Conservation (phyloP, 768 basidiomycete genomes). For the Suillus subaureus region DNA sequence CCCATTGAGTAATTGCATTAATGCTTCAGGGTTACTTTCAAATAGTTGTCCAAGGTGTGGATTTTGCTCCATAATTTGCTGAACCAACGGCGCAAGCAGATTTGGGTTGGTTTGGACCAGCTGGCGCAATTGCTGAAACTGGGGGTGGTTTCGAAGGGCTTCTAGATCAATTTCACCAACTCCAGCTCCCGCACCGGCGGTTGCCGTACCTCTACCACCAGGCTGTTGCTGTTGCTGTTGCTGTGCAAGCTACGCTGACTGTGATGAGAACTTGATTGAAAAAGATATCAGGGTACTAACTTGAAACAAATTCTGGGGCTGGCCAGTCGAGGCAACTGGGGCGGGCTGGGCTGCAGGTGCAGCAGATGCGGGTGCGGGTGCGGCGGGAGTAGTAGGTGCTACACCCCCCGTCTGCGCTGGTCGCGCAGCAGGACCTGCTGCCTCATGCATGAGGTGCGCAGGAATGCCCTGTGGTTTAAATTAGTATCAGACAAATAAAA, state of each 20-base stretch:
- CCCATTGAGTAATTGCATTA: conserved; percentile 64
- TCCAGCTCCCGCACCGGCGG: conserved; percentile 27
- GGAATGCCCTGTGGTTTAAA: conserved; percentile 70
- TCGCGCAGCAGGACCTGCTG: conserved; percentile 14
- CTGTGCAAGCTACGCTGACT: conserved; percentile 60
- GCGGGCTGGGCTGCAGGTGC: conserved; percentile 42
- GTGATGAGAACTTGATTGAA: neutral
- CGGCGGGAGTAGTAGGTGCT: conserved; percentile 35
- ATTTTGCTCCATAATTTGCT: conserved; percentile 76
- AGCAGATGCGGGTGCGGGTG: conserved; percentile 33
- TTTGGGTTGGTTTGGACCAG: conserved; percentile 77
- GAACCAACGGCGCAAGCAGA: conserved; percentile 75
- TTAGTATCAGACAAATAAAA: conserved; percentile 13
- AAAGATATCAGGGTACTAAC: conserved; percentile 39
- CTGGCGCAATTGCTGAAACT: conserved; percentile 73
- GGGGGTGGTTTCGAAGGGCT: conserved; percentile 61
- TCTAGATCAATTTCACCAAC: conserved; percentile 44
- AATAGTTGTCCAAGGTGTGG: conserved; percentile 74
- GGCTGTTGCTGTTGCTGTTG: conserved; percentile 53
- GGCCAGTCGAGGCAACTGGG: conserved; percentile 38
- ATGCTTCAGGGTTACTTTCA: conserved; percentile 68
- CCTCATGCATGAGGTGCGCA: conserved; percentile 59
- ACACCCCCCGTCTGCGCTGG: conserved; percentile 30
- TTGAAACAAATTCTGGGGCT: conserved; percentile 87
- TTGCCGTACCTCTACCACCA: conserved; percentile 35